Evolutionary conservation across 163 green algal genomes (phyloP).

Genomic region (Scenedesmus sp.): DNA sequence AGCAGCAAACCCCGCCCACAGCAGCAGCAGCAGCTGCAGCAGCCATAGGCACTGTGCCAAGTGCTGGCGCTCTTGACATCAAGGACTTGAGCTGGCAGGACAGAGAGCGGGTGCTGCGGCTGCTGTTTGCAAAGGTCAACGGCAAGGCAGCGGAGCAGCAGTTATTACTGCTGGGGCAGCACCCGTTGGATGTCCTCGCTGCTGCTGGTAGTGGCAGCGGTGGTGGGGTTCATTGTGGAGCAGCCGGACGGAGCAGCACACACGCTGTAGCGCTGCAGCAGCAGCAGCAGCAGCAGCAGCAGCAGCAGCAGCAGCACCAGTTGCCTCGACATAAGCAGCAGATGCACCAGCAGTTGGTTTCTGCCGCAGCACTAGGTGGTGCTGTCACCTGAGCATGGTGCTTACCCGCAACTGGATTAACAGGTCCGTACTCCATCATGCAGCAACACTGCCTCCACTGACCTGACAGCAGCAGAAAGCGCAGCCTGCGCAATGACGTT

Average conservation of each 20-base stretch:
- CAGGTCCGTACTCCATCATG: too few species aligned
- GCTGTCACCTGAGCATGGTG: background rate
- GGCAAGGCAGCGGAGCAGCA: slow-evolving; percentile 58
- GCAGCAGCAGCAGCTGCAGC: background rate
- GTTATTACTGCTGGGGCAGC: background rate
- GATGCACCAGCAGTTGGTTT: background rate
- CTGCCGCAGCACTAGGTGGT: background rate
- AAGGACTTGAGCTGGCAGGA: slow-evolving; percentile 89
- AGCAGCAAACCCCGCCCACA: background rate
- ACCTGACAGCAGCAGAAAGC: too few species aligned
- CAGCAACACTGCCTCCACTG: too few species aligned
- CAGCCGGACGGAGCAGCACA: background rate
- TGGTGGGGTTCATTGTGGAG: background rate
- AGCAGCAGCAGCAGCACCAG: background rate
- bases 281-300: slow-evolving; percentile 1
- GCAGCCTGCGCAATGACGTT: too few species aligned
- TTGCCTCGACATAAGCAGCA: background rate
- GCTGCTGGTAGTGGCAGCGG: background rate
- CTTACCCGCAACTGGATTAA: background rate
- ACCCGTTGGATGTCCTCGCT: background rate
- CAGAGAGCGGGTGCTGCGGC: slow-evolving; percentile 85
- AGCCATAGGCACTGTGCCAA: background rate
- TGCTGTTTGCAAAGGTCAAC: slow-evolving; percentile 93
- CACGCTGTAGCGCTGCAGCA: background rate
- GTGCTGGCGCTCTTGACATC: slow-evolving; percentile 67